A percentile compares a stretch with the other conserved stretches of the same genome.
Evolutionary conservation across 768 basidiomycete species (phyloP).

Genomic region (Calvatia gigantea): DNA sequence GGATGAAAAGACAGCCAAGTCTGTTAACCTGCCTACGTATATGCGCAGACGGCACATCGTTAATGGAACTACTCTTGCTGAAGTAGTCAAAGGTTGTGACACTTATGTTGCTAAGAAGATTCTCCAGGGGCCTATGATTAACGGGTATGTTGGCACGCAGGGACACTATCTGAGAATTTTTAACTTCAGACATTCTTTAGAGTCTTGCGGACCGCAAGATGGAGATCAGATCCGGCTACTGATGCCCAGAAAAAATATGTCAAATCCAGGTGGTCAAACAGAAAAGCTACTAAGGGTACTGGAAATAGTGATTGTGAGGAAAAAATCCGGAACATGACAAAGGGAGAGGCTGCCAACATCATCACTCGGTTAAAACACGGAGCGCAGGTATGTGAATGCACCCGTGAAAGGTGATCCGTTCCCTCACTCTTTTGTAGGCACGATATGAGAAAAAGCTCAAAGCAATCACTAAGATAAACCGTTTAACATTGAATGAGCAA

Average conservation of each 20-base stretch:
- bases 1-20: constrained; percentile 1
- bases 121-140: constrained; percentile 41
- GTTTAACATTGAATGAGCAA: constrained; percentile 42
- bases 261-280: constrained; percentile 43
- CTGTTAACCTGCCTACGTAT: neutral
- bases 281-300: constrained; percentile 16
- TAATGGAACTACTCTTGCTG: constrained; percentile 34
- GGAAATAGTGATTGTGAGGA: constrained; percentile 22
- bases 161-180: neutral
- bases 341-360: constrained; percentile 77
- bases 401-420: neutral
- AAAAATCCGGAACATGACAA: constrained; percentile 49
- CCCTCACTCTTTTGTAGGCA: constrained; percentile 30
- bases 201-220: constrained; percentile 58
- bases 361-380: constrained; percentile 78
- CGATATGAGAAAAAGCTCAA: constrained; percentile 54
- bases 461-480: constrained; percentile 28
- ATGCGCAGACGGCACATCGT: constrained; percentile 7
- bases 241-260: constrained; percentile 57
- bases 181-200: constrained; percentile 28
- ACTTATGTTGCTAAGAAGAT: constrained; percentile 59
- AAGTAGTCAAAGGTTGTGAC: constrained; percentile 68
- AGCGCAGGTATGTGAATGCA: constrained; percentile 46
- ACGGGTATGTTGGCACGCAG: constrained; percentile 39
- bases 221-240: constrained; percentile 63